Percentiles rank a stretch among this genome's conserved stretches.
phyloP scores from a whole-genome alignment of 495 filamentous ascomycete species.

The Podospora fimiseda region DNA sequence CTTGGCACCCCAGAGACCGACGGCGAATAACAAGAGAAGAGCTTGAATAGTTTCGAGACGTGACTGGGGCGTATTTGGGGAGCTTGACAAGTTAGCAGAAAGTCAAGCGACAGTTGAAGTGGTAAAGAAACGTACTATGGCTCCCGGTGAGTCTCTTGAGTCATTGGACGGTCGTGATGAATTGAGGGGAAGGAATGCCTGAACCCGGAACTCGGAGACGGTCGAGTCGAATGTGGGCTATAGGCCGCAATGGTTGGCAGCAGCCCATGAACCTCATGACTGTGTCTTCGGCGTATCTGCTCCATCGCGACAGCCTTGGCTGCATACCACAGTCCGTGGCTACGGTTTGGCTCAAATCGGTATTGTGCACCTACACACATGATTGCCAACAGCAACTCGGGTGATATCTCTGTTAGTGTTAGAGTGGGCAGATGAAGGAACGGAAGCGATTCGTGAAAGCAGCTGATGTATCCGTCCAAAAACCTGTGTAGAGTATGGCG shows the following conservation, averaged over 20 bases:
- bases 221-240: conserved; percentile 45
- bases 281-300: conserved; percentile 48
- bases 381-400: conserved; percentile 59
- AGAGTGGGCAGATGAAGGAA: conserved; percentile 63
- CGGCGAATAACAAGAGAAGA: conserved; percentile 48
- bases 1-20: conserved; percentile 52
- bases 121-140: conserved; percentile 36
- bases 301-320: conserved; percentile 48
- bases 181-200: conserved; percentile 47
- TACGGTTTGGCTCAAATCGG: conserved; percentile 60
- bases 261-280: conserved; percentile 44
- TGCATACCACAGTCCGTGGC: conserved; percentile 65
- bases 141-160: conserved; percentile 46
- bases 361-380: conserved; percentile 61
- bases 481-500: conserved; percentile 60
- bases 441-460: conserved; percentile 63
- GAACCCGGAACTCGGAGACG: conserved; percentile 44
- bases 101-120: conserved; percentile 1
- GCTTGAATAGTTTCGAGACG: conserved; percentile 53
- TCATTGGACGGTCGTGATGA: conserved; percentile 45
- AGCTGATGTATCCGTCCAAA: conserved; percentile 59
- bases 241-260: conserved; percentile 45
- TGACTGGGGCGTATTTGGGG: conserved; percentile 46
- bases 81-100: conserved; percentile 29
- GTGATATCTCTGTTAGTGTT: conserved; percentile 44